Percentiles rank a stretch among this genome's conserved stretches.
phyloP scores from a whole-genome alignment of 306 rosid genomes.

The Fragaria ananassa region DNA sequence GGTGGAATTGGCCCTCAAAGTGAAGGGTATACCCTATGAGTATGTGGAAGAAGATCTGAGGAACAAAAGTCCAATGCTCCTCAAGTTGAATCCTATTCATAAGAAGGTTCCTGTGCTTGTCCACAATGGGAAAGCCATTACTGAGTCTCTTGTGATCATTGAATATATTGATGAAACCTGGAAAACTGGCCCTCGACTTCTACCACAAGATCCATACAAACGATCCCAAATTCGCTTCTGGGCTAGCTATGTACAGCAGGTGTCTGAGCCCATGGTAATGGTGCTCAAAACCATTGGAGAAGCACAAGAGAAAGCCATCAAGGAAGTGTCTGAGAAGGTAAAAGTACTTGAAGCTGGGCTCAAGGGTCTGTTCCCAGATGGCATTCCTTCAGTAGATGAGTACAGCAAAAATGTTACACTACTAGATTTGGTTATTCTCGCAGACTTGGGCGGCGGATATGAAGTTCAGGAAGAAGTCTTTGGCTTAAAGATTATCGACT shows the following conservation, averaged over 20 bases:
- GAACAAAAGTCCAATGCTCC: slow-evolving; percentile 23
- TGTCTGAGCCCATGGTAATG: background rate
- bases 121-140: slow-evolving; percentile 26
- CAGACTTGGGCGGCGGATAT: background rate
- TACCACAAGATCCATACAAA: slow-evolving; percentile 19
- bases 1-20: slow-evolving; percentile 24
- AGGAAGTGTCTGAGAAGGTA: slow-evolving; percentile 12
- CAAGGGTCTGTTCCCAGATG: slow-evolving; percentile 3
- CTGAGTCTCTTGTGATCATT: slow-evolving; percentile 25
- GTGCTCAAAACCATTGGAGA: slow-evolving; percentile 10
- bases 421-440: background rate
- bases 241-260: slow-evolving; percentile 8
- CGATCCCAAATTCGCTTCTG: slow-evolving; percentile 26
- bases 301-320: slow-evolving; percentile 16
- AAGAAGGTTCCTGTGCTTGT: slow-evolving; percentile 34
- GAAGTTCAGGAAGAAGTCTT: slow-evolving; percentile 8
- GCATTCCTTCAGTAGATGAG: background rate
- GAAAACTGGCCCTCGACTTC: slow-evolving; percentile 18
- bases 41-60: slow-evolving; percentile 33
- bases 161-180: slow-evolving; percentile 32
- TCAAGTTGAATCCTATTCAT: slow-evolving; percentile 19
- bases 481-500: background rate
- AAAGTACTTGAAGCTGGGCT: slow-evolving; percentile 8
- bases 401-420: slow-evolving; percentile 1
- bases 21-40: slow-evolving; percentile 22